Conservation (phyloP, 768 basidiomycete species). For the Strobilomyces dryophilus region DNA sequence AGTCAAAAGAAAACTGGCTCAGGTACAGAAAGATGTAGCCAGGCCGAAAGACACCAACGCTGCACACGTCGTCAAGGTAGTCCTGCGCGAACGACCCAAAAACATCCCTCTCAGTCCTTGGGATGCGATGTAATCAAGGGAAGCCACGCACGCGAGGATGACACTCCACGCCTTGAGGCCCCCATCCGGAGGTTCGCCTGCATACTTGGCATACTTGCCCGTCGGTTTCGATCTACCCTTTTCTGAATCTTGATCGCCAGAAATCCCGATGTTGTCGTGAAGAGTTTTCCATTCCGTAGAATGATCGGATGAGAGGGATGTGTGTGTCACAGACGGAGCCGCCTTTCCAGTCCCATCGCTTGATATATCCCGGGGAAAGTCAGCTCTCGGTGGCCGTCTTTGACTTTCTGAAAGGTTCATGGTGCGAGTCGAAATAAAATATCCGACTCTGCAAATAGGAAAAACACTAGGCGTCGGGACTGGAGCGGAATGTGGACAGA, state of each 20-base stretch:
- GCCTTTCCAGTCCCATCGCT: neutral
- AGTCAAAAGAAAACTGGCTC: neutral
- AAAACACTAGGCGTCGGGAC: neutral
- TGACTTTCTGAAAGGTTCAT: conserved; percentile 4
- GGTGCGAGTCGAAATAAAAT: no score
- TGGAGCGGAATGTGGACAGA: neutral
- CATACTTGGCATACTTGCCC: conserved; percentile 17
- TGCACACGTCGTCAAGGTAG: conserved; percentile 32
- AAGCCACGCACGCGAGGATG: conserved; percentile 22
- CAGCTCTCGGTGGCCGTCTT: neutral
- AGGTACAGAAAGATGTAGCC: neutral
- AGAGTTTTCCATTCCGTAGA: conserved; percentile 11
- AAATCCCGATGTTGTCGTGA: conserved; percentile 1
- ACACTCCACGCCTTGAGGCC: conserved; percentile 31
- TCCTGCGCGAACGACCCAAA: conserved; percentile 4
- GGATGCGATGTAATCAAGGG: neutral
- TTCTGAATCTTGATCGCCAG: conserved; percentile 4
- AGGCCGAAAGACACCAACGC: conserved; percentile 30
- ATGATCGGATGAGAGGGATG: neutral
- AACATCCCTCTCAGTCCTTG: neutral
- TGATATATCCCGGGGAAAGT: neutral
- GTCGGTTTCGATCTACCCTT: neutral
- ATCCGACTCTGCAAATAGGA: no score
- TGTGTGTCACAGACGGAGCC: neutral
- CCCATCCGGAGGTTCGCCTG: conserved; percentile 25